phyloP scores from a whole-genome alignment of 2,329 filamentous ascomycete genomes.

The Cordyceps farinosa region DNA sequence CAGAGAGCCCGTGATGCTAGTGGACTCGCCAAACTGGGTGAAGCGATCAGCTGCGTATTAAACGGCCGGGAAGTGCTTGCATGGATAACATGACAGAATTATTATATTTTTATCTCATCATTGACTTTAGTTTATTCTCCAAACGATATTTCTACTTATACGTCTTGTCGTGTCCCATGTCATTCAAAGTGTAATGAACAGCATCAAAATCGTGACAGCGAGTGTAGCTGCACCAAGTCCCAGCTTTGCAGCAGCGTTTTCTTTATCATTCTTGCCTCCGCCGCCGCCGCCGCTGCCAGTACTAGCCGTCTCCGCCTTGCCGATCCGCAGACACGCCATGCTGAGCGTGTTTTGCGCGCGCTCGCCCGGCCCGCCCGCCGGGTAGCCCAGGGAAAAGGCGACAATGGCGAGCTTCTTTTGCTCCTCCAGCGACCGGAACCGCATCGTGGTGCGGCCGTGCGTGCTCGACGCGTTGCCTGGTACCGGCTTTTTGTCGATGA shows the following conservation, averaged over 20 bases:
- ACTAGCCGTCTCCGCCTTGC: not conserved
- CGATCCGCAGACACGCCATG: constrained; percentile 8
- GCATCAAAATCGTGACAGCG: not conserved
- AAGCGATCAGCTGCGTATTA: constrained; percentile 50
- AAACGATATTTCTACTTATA: not conserved
- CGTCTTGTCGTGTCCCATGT: not conserved
- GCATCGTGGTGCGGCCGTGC: constrained; percentile 5
- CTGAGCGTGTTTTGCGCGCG: constrained; percentile 1
- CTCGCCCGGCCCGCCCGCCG: constrained; percentile 1
- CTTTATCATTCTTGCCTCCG: not conserved
- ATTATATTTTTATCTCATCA: not conserved
- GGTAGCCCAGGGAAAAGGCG: constrained; percentile 1
- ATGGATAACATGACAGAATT: not conserved
- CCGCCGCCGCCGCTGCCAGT: not conserved
- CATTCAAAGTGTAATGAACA: not conserved
- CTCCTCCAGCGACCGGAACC: constrained; percentile 6
- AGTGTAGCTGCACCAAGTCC: not conserved
- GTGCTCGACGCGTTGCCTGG: constrained; percentile 7
- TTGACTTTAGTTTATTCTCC: not conserved
- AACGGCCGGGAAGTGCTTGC: not conserved
- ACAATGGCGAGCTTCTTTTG: constrained; percentile 1
- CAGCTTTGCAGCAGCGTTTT: not conserved
- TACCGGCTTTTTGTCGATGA: not conserved
- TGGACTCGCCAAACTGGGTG: constrained; percentile 44
- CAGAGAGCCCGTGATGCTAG: constrained; percentile 37